Evolutionary conservation across 805 yeast species (phyloP).

Genomic region (Metschnikowia baotianmanensis): DNA sequence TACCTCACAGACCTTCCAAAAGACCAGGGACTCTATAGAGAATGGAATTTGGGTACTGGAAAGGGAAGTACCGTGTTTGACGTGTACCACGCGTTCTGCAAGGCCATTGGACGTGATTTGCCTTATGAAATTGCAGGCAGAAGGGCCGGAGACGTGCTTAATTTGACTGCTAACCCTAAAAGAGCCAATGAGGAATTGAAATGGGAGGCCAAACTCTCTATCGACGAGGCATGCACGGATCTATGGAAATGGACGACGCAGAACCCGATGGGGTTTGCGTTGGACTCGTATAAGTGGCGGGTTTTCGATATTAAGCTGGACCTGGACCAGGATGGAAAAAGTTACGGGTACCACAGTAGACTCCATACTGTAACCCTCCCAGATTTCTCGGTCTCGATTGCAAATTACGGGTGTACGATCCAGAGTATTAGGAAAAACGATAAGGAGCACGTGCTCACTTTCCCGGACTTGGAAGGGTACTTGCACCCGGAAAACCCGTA

Average conservation of each 20-base stretch:
- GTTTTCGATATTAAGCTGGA: too few species aligned
- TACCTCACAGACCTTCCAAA: conserved; percentile 41
- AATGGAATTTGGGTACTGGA: conserved; percentile 85
- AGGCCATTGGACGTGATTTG: conserved; percentile 60
- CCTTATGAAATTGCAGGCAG: conserved; percentile 66
- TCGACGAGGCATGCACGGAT: conserved; percentile 66
- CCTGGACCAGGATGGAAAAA: too few species aligned
- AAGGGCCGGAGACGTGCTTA: conserved; percentile 73
- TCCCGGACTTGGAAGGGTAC: conserved; percentile 32
- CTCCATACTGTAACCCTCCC: conserved; percentile 31
- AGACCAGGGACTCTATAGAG: conserved; percentile 55
- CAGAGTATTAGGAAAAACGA: conserved; percentile 42
- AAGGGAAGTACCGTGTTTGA: conserved; percentile 77
- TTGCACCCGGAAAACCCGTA: conserved; percentile 38
- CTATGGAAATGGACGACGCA: conserved; percentile 75
- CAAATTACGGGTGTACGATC: conserved; percentile 53
- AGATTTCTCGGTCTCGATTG: conserved; percentile 40
- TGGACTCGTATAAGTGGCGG: conserved; percentile 34
- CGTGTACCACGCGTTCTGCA: conserved; percentile 60
- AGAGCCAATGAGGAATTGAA: conserved; percentile 64
- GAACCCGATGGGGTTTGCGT: conserved; percentile 61
- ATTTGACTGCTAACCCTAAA: conserved; percentile 68
- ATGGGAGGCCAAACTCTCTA: conserved; percentile 57
- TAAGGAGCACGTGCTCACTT: conserved; percentile 39
- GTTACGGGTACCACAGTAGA: conserved; percentile 28